Evolutionary conservation across 495 filamentous ascomycete species (phyloP), one percentile per base, ranked within the genome.

Genomic region (Aspergillus avenaceus): DNA sequence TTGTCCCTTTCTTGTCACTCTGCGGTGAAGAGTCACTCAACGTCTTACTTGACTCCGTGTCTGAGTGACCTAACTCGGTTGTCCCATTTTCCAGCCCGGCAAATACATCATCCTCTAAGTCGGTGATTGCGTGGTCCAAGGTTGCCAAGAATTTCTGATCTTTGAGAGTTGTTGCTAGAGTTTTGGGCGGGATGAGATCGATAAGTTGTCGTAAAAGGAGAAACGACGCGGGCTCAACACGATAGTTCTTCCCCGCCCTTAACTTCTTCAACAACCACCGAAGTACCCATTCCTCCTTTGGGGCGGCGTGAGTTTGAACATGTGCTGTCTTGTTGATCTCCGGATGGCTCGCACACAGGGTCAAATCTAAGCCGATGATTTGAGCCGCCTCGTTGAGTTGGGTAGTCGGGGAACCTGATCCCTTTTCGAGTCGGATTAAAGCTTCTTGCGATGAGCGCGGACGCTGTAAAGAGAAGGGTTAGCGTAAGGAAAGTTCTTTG

Each of bases 251-350:
- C 18, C 60, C 59, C 18, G 63, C 57, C 41, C 79, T 73, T 13
- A 86, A 49, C 54, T 76, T 82, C 59, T 83, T 84, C 52, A 88
- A 70, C 22, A 88, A 61, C 85, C 85, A 89, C 53, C 77, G 73
- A 21, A 86, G 61, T 7, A 84, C 71, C 83, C 83, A 87, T 64
- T 87, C 83, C 53, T 83, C 78, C 64, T 82, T 77, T 18, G 74
- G 73, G 11, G 69, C 67, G 12, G 63, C 58, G 29, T 62, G 48
- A 21, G 44, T 53, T 46, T 58, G 51, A 24, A 58, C 31, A 34
- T 63, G 49, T 47, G 53, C 55, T 58, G 64, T 43, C 47, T 58
- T 56, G 55, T 65, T 60, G 45, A 61, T 66, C 16, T 65, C 55
- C 9, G 65, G 59, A 48, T 72, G 60, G 41, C 64, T 64, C 7